Evolutionary conservation across 805 yeast genomes (phyloP).

Genomic region (Ogataea nonfermentans): DNA sequence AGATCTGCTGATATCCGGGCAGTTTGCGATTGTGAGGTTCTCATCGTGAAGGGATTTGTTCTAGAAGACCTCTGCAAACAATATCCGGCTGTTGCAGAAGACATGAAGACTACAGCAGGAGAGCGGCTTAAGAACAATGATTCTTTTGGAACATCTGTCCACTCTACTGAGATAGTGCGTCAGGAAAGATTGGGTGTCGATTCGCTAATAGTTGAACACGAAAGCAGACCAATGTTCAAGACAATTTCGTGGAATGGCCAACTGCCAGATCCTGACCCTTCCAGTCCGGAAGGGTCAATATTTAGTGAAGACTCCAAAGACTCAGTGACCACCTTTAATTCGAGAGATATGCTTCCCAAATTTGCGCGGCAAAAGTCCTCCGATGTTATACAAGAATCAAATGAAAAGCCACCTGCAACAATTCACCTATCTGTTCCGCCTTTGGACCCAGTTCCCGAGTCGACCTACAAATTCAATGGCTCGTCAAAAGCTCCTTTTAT

Average conservation of each 20-base stretch:
- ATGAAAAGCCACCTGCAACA: conserved; percentile 1
- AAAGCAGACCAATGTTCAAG: conserved; percentile 15
- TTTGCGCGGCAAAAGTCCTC: background rate
- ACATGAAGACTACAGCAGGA: conserved; percentile 59
- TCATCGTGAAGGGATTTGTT: conserved; percentile 56
- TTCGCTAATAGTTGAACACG: conserved; percentile 19
- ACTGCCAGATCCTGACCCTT: background rate
- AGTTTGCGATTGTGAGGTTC: conserved; percentile 55
- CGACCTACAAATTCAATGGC: conserved; percentile 27
- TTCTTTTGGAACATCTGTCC: conserved; percentile 26
- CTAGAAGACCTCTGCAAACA: conserved; percentile 52
- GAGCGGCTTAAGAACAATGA: conserved; percentile 41
- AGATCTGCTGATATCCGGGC: conserved; percentile 68
- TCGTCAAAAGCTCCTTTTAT: conserved; percentile 38
- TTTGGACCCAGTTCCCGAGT: conserved; percentile 28
- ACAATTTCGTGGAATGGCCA: conserved; percentile 18
- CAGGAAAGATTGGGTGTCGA: conserved; percentile 21
- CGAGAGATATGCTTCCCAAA: background rate
- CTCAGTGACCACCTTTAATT: conserved; percentile 2
- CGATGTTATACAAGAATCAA: background rate
- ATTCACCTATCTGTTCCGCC: conserved; percentile 23
- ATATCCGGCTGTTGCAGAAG: conserved; percentile 58
- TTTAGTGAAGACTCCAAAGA: conserved; percentile 8
- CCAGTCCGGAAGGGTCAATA: conserved; percentile 6
- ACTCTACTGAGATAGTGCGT: conserved; percentile 22